Evolutionary conservation across 2,329 filamentous ascomycete genomes (phyloP), one percentile per base, ranked within the genome.

Genomic region (Sporothrix brunneoviolacea): DNA sequence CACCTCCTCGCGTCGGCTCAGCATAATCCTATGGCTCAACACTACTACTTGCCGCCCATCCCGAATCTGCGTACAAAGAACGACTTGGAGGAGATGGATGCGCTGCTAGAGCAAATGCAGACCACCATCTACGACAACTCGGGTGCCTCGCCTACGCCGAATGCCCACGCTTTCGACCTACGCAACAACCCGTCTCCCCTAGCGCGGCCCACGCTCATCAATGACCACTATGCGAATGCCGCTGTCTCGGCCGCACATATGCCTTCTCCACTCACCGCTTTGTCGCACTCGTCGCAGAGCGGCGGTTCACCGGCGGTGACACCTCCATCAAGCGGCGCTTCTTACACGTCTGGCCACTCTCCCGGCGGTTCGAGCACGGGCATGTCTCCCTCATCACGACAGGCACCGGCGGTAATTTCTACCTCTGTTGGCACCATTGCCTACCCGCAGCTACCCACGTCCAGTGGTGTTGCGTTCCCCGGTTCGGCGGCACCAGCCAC

Each of bases 41-140:
- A 91, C 62, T 95, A 96, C 70, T 88, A 89, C 55, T 76, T 96
- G 53, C 88, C 93, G 48, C 83, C 90, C 9, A 89, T 95, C 74
- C 83, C 83, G 42, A 94, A 90, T 61, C 77, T 94, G 50, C 84
- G 91, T 63, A 96, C 91, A 43, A 95, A 97, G 77, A 90, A 83
- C 65, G 93, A 98, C 65, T 76, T 98, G 38, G 74, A 95, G 65
- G 90, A 95, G 65, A 91, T 97, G 62, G 93, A 97, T 66, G 86
- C 90, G 63, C 88, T 97, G 66, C 80, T 98, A 50, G 90, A 95
- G 70, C 89, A 96, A 70, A 91, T 97, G 76, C 91, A 96, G 70
- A 84, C 86, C 57, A 96, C 91, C 40, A 89, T 97, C 43, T 97
- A 97, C 65, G 93, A 97, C 70, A 95, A 85, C 66, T 84, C 90